These are phyloP conservation scores for Lycium ferocissimum DNA, from an alignment of 257 asterid genomes.

Conservation along the genomic window DNA sequence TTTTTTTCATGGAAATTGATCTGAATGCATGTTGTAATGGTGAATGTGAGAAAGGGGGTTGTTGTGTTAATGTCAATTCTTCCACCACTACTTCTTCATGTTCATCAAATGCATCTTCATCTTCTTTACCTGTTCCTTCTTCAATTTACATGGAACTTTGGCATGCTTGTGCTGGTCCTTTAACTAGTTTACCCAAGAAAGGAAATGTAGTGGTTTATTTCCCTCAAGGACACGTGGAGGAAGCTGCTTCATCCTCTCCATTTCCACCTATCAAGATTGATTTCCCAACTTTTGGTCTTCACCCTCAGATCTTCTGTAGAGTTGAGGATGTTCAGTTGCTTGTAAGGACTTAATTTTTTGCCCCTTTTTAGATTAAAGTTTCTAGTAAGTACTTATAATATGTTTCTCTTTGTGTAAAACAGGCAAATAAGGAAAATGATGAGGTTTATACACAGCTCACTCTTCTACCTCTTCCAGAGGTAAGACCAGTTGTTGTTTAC, in stretches of 20 bases:
- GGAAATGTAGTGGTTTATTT: constrained; percentile 90
- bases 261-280: constrained; percentile 81
- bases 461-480: constrained; percentile 86
- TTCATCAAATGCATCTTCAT: constrained; percentile 68
- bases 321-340: constrained; percentile 84
- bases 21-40: constrained; percentile 70
- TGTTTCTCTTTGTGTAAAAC: constrained; percentile 35
- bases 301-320: constrained; percentile 90
- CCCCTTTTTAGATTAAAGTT: not conserved
- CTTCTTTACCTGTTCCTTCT: constrained; percentile 45
- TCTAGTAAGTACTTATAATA: not conserved
- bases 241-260: constrained; percentile 68
- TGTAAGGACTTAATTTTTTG: constrained; percentile 51
- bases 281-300: constrained; percentile 73
- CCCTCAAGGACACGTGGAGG: constrained; percentile 97
- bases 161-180: constrained; percentile 99
- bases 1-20: constrained; percentile 81
- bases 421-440: constrained; percentile 98
- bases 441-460: constrained; percentile 93
- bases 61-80: constrained; percentile 53
- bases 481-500: constrained; percentile 33
- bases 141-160: constrained; percentile 85
- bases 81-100: constrained; percentile 67
- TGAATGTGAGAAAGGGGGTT: constrained; percentile 65
- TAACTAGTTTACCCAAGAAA: constrained; percentile 82